Conservation (phyloP, 805 yeast genomes). For the Candida peoriensis region DNA sequence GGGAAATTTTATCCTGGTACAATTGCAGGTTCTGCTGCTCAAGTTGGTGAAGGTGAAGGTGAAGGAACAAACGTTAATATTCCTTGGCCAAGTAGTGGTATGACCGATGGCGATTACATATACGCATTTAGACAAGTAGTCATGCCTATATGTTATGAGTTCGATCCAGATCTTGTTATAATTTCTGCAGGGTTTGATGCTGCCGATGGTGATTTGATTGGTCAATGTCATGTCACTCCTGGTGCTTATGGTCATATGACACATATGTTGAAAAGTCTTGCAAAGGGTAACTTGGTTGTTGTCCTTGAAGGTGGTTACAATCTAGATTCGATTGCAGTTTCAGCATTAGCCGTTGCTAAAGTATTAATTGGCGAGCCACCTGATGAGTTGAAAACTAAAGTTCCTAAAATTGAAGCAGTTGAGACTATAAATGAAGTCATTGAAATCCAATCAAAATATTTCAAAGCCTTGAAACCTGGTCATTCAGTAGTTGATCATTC, state of each 20-base stretch:
- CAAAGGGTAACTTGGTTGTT: slow-evolving; percentile 84
- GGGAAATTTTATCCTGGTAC: slow-evolving; percentile 96
- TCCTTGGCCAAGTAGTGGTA: slow-evolving; percentile 91
- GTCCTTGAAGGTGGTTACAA: slow-evolving; percentile 96
- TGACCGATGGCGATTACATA: slow-evolving; percentile 92
- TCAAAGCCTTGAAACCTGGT: slow-evolving; percentile 82
- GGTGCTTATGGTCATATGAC: slow-evolving; percentile 97
- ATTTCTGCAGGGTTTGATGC: slow-evolving; percentile 97
- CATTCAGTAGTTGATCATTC: slow-evolving; percentile 33
- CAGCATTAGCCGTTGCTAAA: slow-evolving; percentile 90
- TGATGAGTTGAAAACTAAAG: slow-evolving; percentile 56
- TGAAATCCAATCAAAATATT: slow-evolving; percentile 74
- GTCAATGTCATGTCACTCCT: slow-evolving; percentile 94
- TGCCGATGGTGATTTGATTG: slow-evolving; percentile 96
- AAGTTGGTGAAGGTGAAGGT: slow-evolving; percentile 82
- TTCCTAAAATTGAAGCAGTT: slow-evolving; percentile 73
- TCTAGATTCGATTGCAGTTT: slow-evolving; percentile 80
- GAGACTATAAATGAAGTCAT: slow-evolving; percentile 79
- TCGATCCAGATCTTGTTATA: slow-evolving; percentile 87
- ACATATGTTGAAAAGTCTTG: slow-evolving; percentile 79
- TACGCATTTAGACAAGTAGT: slow-evolving; percentile 84
- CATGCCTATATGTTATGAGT: slow-evolving; percentile 85
- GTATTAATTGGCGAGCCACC: slow-evolving; percentile 95
- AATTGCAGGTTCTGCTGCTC: slow-evolving; percentile 72
- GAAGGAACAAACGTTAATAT: slow-evolving; percentile 84